Evolutionary conservation across 2,329 filamentous ascomycete species (phyloP).

Genomic region (Pleurostoma richardsiae): DNA sequence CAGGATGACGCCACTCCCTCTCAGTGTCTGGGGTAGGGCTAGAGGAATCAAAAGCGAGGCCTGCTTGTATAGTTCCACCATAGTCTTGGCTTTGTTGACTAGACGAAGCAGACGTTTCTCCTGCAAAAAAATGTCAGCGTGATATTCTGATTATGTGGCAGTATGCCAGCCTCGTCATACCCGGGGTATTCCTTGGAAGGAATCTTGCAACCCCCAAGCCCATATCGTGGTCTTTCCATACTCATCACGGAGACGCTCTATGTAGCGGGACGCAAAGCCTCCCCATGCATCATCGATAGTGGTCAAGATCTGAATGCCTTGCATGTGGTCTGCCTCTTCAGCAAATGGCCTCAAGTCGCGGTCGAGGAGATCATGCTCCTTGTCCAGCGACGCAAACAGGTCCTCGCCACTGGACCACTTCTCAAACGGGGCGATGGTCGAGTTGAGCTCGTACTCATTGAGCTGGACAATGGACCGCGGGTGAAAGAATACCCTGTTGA

Average conservation of each 20-base stretch:
- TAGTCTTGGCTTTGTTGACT: constrained; percentile 68
- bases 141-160: neutral
- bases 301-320: constrained; percentile 76
- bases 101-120: constrained; percentile 61
- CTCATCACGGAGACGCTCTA: constrained; percentile 80
- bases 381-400: constrained; percentile 67
- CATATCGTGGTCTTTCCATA: constrained; percentile 83
- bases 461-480: constrained; percentile 83
- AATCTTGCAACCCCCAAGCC: constrained; percentile 78
- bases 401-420: constrained; percentile 69
- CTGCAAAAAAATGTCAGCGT: constrained; percentile 20
- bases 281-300: constrained; percentile 76
- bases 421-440: constrained; percentile 76
- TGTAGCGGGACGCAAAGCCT: constrained; percentile 67
- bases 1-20: constrained; percentile 52
- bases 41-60: constrained; percentile 77
- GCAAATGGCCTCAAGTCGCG: constrained; percentile 83
- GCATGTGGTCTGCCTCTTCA: constrained; percentile 90
- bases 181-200: constrained; percentile 43
- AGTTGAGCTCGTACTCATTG: constrained; percentile 81
- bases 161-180: constrained; percentile 26
- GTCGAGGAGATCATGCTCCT: constrained; percentile 81
- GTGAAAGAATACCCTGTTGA: constrained; percentile 84
- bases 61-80: constrained; percentile 63
- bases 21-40: constrained; percentile 49